phyloP scores from a whole-genome alignment of 768 basidiomycete species.

The Cyclocybe cylindracea region DNA sequence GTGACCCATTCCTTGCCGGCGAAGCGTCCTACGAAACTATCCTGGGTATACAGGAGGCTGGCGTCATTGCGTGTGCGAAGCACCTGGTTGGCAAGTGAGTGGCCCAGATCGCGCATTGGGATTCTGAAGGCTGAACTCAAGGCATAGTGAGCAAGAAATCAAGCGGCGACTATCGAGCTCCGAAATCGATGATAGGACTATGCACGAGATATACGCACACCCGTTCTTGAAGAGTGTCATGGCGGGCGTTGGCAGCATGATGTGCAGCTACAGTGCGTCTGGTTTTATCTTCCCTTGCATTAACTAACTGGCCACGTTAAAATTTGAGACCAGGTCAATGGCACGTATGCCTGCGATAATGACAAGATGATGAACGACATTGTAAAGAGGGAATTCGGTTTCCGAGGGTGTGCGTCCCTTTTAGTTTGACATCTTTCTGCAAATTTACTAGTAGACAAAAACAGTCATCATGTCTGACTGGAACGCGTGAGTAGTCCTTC shows the following conservation, averaged over 20 bases:
- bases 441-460: background rate
- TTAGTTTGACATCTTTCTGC: background rate
- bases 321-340: constrained; percentile 60
- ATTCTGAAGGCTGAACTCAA: background rate
- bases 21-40: constrained; percentile 81
- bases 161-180: constrained; percentile 55
- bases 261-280: constrained; percentile 74
- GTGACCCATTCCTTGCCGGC: constrained; percentile 85
- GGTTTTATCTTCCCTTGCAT: background rate
- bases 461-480: constrained; percentile 75
- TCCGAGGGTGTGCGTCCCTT: constrained; percentile 64
- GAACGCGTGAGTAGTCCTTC: constrained; percentile 45
- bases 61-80: constrained; percentile 87
- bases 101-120: background rate
- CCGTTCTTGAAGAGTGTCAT: constrained; percentile 71
- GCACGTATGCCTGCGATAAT: constrained; percentile 77
- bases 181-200: constrained; percentile 77
- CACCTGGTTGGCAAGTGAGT: constrained; percentile 77
- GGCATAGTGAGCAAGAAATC: constrained; percentile 66
- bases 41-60: constrained; percentile 74
- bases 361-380: constrained; percentile 70
- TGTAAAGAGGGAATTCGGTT: constrained; percentile 75
- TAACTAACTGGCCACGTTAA: background rate
- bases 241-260: constrained; percentile 72
- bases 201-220: constrained; percentile 74